Base-by-base conservation (phyloP, 2,329 filamentous ascomycete genomes). In the Rhinocladiella similis region DNA sequence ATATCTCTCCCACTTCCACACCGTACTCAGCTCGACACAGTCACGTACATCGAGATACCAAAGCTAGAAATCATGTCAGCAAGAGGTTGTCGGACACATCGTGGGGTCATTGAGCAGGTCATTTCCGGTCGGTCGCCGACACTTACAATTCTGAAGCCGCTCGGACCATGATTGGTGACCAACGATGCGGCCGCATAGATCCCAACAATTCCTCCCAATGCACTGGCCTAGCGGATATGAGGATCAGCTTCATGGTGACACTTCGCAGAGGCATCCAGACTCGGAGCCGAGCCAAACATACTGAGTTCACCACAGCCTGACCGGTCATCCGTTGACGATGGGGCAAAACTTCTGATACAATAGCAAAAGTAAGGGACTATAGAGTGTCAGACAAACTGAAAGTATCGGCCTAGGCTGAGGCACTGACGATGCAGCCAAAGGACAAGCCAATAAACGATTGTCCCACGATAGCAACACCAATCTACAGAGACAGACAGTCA, bases 121-220 rank as follows among this genome's bases (percentile, higher is more conserved):
- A 19, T 45, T 45, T 19, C 42, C 42, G 42, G 18, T 14, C 12
- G 18, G 42, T 27, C 25, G 25, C 16, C 9, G 20, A 48, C 20
- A 48, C 46, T 48, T 33, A 48, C 46, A 33, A 48, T 48, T 29
- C 46, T 48, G 46, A 48, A 48, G 27, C 46, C 46, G 19, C 13
- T 33, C 18, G 46, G 46, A 48, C 46, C 46, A 48, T 29, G 46
- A 27, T 27, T 29, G 13, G 19, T 27, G 20, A 48, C 27, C 13
- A 48, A 19, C 13, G 46, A 22, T 12, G 46, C 46, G 27, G 20
- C 46, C 18, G 20, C 46, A 48, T 27, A 27, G 20, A 48, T 27
- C 13, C 46, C 46, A 12, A 19, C 46, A 48, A 48, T 33, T 27
- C 46, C 46, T 27, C 46, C 46, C 13, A 48, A 33, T 10, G 20